Evolutionary conservation across 2,329 filamentous ascomycete genomes (phyloP).

Genomic region (Fusarium liriodendri): DNA sequence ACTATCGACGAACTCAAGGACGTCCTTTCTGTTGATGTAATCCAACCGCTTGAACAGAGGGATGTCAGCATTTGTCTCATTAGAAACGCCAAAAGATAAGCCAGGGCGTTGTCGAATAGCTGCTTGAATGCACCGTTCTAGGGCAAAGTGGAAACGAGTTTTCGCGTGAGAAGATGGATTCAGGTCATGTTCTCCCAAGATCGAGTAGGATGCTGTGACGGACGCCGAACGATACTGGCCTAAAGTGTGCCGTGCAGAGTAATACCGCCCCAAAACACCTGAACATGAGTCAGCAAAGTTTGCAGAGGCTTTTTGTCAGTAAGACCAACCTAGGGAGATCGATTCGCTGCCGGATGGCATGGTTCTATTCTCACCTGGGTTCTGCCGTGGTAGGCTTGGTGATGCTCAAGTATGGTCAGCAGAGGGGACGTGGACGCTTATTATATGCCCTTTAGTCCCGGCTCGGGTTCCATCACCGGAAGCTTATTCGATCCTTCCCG

Average conservation of each 20-base stretch:
- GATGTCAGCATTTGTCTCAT: background rate
- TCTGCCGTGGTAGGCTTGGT: background rate
- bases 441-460: background rate
- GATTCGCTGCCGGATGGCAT: conserved; percentile 3
- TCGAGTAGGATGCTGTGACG: conserved; percentile 4
- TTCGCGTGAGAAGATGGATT: no score
- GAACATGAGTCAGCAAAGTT: background rate
- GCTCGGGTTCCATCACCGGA: background rate
- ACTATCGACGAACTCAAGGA: background rate
- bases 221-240: conserved; percentile 21
- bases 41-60: background rate
- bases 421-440: background rate
- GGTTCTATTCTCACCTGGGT: background rate
- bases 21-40: background rate
- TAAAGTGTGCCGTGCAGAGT: conserved; percentile 10
- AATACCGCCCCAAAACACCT: conserved; percentile 14
- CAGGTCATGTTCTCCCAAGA: background rate
- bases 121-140: conserved; percentile 5
- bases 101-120: background rate
- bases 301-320: background rate
- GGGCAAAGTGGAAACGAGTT: background rate
- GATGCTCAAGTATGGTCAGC: background rate
- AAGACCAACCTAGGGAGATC: background rate
- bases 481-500: background rate
- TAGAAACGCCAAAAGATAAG: background rate